Percentiles rank a stretch among this genome's conserved stretches.
Conservation (phyloP, 352 stramenopile species). For the Aphanomyces invadans region DNA sequence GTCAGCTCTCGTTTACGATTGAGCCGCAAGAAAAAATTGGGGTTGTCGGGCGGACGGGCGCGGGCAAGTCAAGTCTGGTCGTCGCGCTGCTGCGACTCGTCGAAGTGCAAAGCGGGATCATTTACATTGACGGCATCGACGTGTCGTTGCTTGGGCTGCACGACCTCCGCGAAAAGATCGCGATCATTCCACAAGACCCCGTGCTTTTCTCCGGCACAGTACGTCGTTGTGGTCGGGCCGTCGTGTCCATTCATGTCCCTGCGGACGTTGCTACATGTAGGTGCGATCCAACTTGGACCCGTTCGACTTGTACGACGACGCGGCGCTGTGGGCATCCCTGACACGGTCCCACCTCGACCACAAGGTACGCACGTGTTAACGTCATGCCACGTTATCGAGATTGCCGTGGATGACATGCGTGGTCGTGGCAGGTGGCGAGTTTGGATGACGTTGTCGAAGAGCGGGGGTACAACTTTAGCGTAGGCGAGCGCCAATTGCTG, state of each 20-base stretch:
- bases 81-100: constrained; percentile 87
- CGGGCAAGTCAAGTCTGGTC: constrained; percentile 87
- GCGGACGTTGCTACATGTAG: constrained; percentile 18
- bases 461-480: constrained; percentile 71
- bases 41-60: constrained; percentile 77
- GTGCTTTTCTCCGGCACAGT: constrained; percentile 89
- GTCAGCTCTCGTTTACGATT: constrained; percentile 73
- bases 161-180: constrained; percentile 40
- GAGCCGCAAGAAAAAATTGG: constrained; percentile 82
- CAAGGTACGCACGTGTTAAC: too few relatives aligned
- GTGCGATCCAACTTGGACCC: constrained; percentile 77
- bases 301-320: constrained; percentile 57
- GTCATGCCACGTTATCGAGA: too few relatives aligned
- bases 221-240: too few relatives aligned
- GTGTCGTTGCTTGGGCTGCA: constrained; percentile 31
- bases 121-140: constrained; percentile 78
- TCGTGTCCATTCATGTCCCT: not conserved
- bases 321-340: constrained; percentile 84
- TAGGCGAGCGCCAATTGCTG: constrained; percentile 73
- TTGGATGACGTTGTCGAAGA: constrained; percentile 52
- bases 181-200: constrained; percentile 93
- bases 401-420: too few relatives aligned
- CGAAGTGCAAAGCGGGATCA: constrained; percentile 60
- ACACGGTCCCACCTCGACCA: constrained; percentile 82
- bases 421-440: constrained; percentile 35